Evolutionary conservation across 306 rosid genomes (phyloP), one percentile per base, ranked within the genome.

Genomic region (Inga leiocalycina): DNA sequence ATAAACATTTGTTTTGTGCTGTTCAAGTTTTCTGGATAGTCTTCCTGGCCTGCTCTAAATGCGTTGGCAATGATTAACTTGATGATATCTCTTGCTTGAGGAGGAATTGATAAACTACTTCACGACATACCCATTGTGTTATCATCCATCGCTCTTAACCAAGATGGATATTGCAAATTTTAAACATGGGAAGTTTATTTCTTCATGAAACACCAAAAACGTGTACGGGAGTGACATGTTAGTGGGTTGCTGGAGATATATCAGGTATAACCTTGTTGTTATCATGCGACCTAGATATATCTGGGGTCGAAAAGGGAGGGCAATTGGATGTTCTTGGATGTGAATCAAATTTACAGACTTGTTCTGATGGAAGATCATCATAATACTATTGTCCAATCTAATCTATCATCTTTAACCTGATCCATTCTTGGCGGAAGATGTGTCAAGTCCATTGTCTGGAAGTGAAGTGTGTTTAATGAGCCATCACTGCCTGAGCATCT

Each of bases 11-110:
- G 16, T 14, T 2, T 30, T 66, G 9, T 72, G 22, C 15, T 80
- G 56, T 51, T 43, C 22, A 76, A 72, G 39, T n/a, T 73, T 51
- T 65, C 52, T 85, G 52, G 51, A 43, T 46, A 57, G 77, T 41
- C 79, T 54, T 61, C 39, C 19, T 62, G 43, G 5, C 27, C 35
- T 62, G 12, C 43, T 45, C 22, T 24, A 30, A 16, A 9, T 64
- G 32, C 52, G 20, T n/a, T 7, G 1, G 27, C 35, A 7, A 46
- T 45, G 10, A 27, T 30, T 27, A 32, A 32, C 30, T 16, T 10
- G 27, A 46, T 66, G 14, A 22, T 59, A 19, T 65, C 62, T 48
- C 46, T 78, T 66, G 20, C 39, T 82, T 75, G 74, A 54, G 65
- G 61, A 32, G 64, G 27, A 67, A 32, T 10, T 48, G 64, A 46